phyloP scores from a whole-genome alignment of 208 protist species.

The Trypanosoma melophagium region DNA sequence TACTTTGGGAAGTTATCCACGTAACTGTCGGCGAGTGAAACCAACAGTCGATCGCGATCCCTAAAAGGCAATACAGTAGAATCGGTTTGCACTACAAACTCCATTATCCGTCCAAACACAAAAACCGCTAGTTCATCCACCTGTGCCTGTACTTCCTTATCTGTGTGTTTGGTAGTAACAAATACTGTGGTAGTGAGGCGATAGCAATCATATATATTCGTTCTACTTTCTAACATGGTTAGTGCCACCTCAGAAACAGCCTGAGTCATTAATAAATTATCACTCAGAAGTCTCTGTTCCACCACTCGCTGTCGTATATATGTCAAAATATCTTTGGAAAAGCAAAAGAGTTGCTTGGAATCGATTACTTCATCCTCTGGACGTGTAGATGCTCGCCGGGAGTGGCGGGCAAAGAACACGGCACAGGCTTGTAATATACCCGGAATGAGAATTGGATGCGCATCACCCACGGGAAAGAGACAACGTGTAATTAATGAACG shows the following conservation, averaged over 20 bases:
- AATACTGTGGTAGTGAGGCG: conserved; percentile 43
- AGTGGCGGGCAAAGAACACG: conserved; percentile 37
- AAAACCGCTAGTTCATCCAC: conserved; percentile 33
- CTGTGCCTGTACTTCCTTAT: conserved; percentile 22
- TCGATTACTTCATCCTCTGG: conserved; percentile 53
- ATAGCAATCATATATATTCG: conserved; percentile 34
- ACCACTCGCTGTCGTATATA: conserved; percentile 56
- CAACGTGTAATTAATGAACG: conserved; percentile 54
- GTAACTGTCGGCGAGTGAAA: conserved; percentile 46
- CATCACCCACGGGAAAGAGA: conserved; percentile 47
- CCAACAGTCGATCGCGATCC: conserved; percentile 36
- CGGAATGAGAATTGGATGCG: conserved; percentile 40
- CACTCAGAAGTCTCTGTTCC: conserved; percentile 40
- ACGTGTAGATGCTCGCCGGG: conserved; percentile 17
- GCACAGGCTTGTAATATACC: conserved; percentile 35
- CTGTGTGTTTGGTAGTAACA: conserved; percentile 13
- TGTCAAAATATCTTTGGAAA: conserved; percentile 57
- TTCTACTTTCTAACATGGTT: conserved; percentile 41
- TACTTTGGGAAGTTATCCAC: conserved; percentile 47
- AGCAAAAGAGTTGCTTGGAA: conserved; percentile 61
- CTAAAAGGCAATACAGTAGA: conserved; percentile 29
- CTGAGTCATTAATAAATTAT: conserved; percentile 30
- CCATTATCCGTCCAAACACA: conserved; percentile 45
- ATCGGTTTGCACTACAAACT: conserved; percentile 35
- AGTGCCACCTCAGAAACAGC: conserved; percentile 39